These are phyloP conservation scores for Pichia sp. DNA, from an alignment of 1,139 yeast species.

Conservation along the genomic window DNA sequence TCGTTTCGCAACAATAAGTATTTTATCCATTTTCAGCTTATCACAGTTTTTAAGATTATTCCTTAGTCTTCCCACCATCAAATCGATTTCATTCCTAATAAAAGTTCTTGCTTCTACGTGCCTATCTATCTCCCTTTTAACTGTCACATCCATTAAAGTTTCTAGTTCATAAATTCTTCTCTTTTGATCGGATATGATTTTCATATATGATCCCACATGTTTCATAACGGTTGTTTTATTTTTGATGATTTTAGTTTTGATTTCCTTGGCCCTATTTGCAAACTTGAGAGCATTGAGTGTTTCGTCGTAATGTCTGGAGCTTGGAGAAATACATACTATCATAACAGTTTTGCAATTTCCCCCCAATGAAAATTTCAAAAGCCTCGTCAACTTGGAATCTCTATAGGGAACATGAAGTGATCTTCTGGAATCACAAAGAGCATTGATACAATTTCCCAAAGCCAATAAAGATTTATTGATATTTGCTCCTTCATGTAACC, in stretches of 20 bases:
- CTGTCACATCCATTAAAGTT: slow-evolving; percentile 6
- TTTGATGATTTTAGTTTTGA: slow-evolving; percentile 70
- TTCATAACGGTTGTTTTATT: slow-evolving; percentile 73
- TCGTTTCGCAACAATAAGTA: slow-evolving; percentile 50
- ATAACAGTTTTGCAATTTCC: slow-evolving; percentile 92
- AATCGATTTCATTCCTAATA: slow-evolving; percentile 34
- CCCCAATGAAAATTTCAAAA: slow-evolving; percentile 83
- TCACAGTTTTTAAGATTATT: slow-evolving; percentile 8
- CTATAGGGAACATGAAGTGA: slow-evolving; percentile 80
- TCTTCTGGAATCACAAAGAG: slow-evolving; percentile 66
- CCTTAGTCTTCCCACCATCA: slow-evolving; percentile 21
- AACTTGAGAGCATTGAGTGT: slow-evolving; percentile 84
- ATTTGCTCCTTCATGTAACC: slow-evolving; percentile 86
- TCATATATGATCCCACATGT: slow-evolving; percentile 81
- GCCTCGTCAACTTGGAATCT: slow-evolving; percentile 79
- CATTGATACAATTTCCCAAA: slow-evolving; percentile 89
- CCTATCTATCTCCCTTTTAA: slow-evolving; percentile 5
- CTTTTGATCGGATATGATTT: slow-evolving; percentile 78
- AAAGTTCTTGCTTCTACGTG: slow-evolving; percentile 25
- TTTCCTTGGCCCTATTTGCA: slow-evolving; percentile 86
- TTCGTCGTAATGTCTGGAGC: slow-evolving; percentile 81
- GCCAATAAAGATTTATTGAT: slow-evolving; percentile 84
- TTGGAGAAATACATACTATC: slow-evolving; percentile 92
- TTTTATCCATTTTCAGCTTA: slow-evolving; percentile 32
- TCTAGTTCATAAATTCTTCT: slow-evolving; percentile 41